These are phyloP conservation scores for Trichoderma sp. DNA, from an alignment of 2,329 filamentous ascomycete species.

Conservation along the genomic window DNA sequence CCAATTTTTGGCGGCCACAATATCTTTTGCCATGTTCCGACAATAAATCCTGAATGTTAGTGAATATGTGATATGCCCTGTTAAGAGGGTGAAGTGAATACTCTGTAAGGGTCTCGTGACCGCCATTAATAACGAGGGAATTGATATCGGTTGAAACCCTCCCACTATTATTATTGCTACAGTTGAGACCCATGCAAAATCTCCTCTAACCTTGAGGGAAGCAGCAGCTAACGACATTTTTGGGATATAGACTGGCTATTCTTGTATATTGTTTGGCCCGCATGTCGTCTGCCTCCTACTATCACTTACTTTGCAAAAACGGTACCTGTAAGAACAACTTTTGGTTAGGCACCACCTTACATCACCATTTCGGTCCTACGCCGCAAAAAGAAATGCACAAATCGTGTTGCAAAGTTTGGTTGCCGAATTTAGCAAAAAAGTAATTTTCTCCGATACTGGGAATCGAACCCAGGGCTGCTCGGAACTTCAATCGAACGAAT, in stretches of 20 bases:
- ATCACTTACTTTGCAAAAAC: background rate
- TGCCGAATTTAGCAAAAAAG: background rate
- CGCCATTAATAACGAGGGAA: background rate
- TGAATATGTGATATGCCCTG: background rate
- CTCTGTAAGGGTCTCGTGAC: background rate
- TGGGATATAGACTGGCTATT: background rate
- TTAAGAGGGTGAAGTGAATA: background rate
- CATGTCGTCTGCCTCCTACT: background rate
- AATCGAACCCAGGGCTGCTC: constrained; percentile 38
- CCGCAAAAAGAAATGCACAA: background rate
- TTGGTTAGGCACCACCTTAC: background rate
- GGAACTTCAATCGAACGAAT: constrained; percentile 25
- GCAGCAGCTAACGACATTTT: background rate
- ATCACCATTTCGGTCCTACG: background rate
- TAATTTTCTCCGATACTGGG: constrained; percentile 31
- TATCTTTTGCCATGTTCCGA: background rate
- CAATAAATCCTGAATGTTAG: background rate
- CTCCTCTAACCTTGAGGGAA: background rate
- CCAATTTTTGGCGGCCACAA: background rate
- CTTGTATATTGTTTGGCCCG: background rate
- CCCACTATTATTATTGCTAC: background rate
- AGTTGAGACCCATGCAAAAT: background rate
- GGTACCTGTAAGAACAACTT: background rate
- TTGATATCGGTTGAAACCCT: background rate
- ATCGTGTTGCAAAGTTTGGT: background rate